Base-by-base conservation (phyloP, 2,329 filamentous ascomycete species). In the Neofusicoccum kwambonambiense region DNA sequence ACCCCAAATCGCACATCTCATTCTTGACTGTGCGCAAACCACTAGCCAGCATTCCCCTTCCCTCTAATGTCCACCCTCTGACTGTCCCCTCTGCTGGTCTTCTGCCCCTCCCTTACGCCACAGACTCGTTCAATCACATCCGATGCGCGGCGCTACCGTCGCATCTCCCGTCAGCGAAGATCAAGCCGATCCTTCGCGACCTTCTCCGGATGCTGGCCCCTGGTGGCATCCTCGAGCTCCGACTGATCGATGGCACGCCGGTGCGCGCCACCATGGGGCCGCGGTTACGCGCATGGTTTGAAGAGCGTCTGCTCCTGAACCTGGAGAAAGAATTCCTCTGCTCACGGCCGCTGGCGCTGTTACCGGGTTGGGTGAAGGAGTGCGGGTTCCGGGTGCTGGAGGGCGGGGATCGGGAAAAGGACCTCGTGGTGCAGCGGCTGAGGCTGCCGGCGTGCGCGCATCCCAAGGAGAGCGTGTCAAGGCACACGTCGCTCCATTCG, bases 221-320 rank as follows among this genome's bases (percentile, higher is more conserved):
- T 0, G 81, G 82, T 0, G 87, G 88, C 1, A 77, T 80, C 19
- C 73, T 90, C 12, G 83, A 88, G 65, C 75, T 91, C 15, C 83
- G 84, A 0, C 76, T 90, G 17, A 84, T 90, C 67, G 87, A 91
- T 65, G 86, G 89, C 0, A 77, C 84, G 7, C 89, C 89, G 0
- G 78, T 83, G 0, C 76, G 83, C 3, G 76, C 79, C 1, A 87
- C 83, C 0, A 78, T 86, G 27, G 89, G 89, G 0, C 86, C 85
- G 0, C 76, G 78, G 1, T 76, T 91, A 71, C 79, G 83, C 41
- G 73, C 78, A 0, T 91, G 89, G 89, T 77, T 91, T 2, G 85
- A 89, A 49, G 80, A 84, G 3, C 80, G 89, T 60, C 78, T 91
- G 0, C 73, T 89, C 1, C 73, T 84, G 6, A 88, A 87, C 64